A percentile compares a stretch with the other conserved stretches of the same genome.
These are phyloP conservation scores for Dendrobium nobile DNA, from an alignment of 106 monocot species.

Conservation along the genomic window DNA sequence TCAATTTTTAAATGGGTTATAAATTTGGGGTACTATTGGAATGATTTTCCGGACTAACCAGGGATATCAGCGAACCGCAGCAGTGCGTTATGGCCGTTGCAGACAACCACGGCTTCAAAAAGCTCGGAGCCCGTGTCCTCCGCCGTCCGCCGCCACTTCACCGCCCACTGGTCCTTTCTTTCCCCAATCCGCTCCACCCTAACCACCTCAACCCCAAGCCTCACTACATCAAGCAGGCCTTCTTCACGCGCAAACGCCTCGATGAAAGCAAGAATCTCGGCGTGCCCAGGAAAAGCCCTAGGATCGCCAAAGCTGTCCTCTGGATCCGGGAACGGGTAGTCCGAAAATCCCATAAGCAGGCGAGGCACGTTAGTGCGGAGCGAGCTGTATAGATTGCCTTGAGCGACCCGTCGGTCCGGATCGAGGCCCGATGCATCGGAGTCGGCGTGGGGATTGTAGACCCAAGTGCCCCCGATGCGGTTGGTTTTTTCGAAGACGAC, in stretches of 20 bases:
- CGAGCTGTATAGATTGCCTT: conserved; percentile 40
- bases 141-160: conserved; percentile 12
- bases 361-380: conserved; percentile 53
- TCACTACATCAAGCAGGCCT: conserved; percentile 19
- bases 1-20: too few relatives aligned
- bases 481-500: conserved; percentile 39
- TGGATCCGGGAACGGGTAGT: conserved; percentile 28
- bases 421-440: too few relatives aligned
- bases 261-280: conserved; percentile 32
- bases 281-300: conserved; percentile 36
- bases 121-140: conserved; percentile 18
- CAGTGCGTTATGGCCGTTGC: conserved; percentile 28
- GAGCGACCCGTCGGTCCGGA: not conserved
- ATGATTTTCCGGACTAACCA: conserved; percentile 9
- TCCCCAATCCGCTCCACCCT: conserved; percentile 8
- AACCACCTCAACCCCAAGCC: conserved; percentile 32
- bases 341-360: conserved; percentile 43
- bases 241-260: conserved; percentile 28
- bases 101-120: conserved; percentile 59
- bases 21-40: too few relatives aligned
- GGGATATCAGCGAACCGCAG: conserved; percentile 29
- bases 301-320: conserved; percentile 25
- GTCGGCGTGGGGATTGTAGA: conserved; percentile 11
- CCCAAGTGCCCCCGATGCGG: conserved; percentile 45
- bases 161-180: conserved; percentile 25